Conservation (phyloP, 257 asterid genomes). For the Ligustrum vulgare region DNA sequence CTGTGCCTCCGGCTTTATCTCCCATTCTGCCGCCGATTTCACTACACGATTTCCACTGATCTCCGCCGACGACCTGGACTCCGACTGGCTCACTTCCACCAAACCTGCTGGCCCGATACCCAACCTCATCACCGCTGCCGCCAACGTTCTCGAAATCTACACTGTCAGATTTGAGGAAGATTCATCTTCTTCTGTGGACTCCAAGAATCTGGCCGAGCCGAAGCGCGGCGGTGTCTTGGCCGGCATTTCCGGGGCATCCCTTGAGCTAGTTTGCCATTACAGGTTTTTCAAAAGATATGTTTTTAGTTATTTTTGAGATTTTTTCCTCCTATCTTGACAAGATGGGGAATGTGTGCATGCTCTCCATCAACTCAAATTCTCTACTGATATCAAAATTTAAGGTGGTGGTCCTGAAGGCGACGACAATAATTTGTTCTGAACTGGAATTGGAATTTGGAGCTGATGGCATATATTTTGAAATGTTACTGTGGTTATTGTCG, state of each 20-base stretch:
- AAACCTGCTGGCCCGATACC: constrained; percentile 74
- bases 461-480: background rate
- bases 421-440: background rate
- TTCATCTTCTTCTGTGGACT: constrained; percentile 39
- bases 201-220: constrained; percentile 47
- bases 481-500: background rate
- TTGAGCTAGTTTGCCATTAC: constrained; percentile 84
- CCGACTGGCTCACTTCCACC: constrained; percentile 63
- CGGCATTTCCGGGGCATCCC: constrained; percentile 75
- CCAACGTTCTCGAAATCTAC: constrained; percentile 79
- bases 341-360: background rate
- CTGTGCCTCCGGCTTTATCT: constrained; percentile 82
- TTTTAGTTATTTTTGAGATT: background rate
- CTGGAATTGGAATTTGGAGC: background rate
- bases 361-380: background rate
- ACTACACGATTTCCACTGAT: constrained; percentile 46
- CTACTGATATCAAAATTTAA: background rate
- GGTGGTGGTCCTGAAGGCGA: background rate
- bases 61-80: constrained; percentile 67
- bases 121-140: constrained; percentile 72
- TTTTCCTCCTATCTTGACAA: background rate
- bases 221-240: constrained; percentile 85
- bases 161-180: constrained; percentile 69
- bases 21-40: constrained; percentile 66
- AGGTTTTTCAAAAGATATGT: constrained; percentile 40